These are phyloP conservation scores for Penicillium glabrum DNA, from an alignment of 2,329 filamentous ascomycete species.

Conservation along the genomic window DNA sequence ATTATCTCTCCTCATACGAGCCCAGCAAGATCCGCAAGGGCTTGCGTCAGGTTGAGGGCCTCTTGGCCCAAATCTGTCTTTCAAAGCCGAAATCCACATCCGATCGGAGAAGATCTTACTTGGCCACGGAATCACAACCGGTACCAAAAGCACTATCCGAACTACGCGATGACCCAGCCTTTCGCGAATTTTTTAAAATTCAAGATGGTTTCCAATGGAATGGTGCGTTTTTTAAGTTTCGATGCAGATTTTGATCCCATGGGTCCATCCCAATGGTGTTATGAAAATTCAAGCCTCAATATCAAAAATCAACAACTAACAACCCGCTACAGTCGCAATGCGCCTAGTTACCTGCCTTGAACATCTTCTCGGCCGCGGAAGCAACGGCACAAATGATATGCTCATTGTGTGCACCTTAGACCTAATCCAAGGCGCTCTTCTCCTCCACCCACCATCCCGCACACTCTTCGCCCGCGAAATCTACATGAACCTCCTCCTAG, in stretches of 20 bases:
- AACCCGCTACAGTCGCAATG: constrained; percentile 63
- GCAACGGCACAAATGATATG: constrained; percentile 79
- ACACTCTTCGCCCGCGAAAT: constrained; percentile 83
- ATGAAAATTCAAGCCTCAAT: neutral
- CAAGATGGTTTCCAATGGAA: constrained; percentile 99
- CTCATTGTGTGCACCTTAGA: constrained; percentile 86
- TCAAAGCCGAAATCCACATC: constrained; percentile 49
- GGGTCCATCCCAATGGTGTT: neutral
- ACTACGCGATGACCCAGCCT: constrained; percentile 79
- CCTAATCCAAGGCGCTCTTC: constrained; percentile 80
- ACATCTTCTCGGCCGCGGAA: constrained; percentile 77
- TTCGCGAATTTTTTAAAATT: constrained; percentile 92
- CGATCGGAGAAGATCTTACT: constrained; percentile 45
- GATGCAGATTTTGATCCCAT: neutral
- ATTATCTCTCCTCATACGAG: constrained; percentile 93
- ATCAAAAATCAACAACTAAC: neutral
- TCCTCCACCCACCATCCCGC: constrained; percentile 88
- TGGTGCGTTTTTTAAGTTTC: constrained; percentile 44
- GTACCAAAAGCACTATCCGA: constrained; percentile 65
- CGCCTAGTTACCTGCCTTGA: constrained; percentile 84
- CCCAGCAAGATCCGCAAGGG: constrained; percentile 89
- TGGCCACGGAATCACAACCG: constrained; percentile 42
- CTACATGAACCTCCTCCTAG: constrained; percentile 94
- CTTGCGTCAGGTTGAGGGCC: constrained; percentile 86
- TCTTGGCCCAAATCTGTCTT: constrained; percentile 92